Percentiles rank a stretch among this genome's conserved stretches.
Conservation (phyloP, 1,284 basidiomycete species). For the Neotropicomus parvogracilis region DNA sequence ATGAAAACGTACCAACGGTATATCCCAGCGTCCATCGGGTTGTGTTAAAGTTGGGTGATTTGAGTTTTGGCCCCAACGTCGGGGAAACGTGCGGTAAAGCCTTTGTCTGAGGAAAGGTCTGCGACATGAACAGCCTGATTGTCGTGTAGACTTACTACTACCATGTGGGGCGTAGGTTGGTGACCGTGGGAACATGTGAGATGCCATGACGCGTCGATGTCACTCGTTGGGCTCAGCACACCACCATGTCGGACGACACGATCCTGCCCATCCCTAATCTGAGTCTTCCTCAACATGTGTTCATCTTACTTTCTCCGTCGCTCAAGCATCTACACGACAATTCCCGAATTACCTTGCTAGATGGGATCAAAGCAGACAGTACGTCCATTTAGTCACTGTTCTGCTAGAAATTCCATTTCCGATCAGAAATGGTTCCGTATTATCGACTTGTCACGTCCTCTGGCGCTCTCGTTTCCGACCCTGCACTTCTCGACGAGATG, state of each 20-base stretch:
- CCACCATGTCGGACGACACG: constrained; percentile 76
- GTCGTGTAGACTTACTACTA: no score
- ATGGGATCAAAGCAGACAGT: constrained; percentile 85
- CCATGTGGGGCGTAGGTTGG: no score
- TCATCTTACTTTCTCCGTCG: constrained; percentile 62
- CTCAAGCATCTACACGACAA: constrained; percentile 64
- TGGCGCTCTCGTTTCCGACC: constrained; percentile 48
- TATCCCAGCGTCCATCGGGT: no score
- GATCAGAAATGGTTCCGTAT: constrained; percentile 80
- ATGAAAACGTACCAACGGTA: no score
- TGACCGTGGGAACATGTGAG: constrained; percentile 5
- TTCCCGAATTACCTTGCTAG: constrained; percentile 64
- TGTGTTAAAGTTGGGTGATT: no score
- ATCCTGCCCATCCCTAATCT: constrained; percentile 86
- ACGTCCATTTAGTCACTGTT: constrained; percentile 30
- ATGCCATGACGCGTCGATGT: constrained; percentile 8
- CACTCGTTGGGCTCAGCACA: not conserved
- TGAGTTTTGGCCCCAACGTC: no score
- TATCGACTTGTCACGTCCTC: constrained; percentile 55
- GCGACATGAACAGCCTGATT: no score
- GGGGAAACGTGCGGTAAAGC: no score
- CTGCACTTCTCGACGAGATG: constrained; percentile 62
- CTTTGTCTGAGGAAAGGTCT: no score
- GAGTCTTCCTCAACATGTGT: constrained; percentile 72
- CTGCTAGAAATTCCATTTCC: not conserved